Base-by-base conservation (phyloP, 2,329 filamentous ascomycete genomes). In the Penicillium thymicola region DNA sequence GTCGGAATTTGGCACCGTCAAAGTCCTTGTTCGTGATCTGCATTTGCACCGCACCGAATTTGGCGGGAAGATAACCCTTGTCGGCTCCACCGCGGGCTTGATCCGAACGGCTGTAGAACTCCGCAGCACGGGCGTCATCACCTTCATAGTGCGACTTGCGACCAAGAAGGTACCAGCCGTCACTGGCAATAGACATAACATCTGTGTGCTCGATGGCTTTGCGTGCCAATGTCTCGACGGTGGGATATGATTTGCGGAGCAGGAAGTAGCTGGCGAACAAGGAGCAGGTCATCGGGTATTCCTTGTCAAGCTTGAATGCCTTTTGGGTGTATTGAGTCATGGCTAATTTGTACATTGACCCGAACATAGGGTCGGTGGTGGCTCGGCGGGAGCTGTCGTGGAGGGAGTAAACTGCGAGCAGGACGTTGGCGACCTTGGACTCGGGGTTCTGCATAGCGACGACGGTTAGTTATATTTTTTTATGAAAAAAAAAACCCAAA, bases 121-220 rank as follows among this genome's bases (percentile, higher is more conserved):
- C 90, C 21, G 83, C 85, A 2, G 94, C 93, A 55, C 86, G 87
- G 21, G 87, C 81, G 7, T 85, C 76, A 56, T 97, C 87, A 41
- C 89, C 88, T 56, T 86, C 84, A 64, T 91, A 90, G 70, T 99
- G 94, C 61, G 93, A 90, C 72, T 96, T 97, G 59, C 92, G 84
- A 28, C 92, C 94, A 40, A 97, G 84, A 9, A 97, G 78, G 75
- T 97, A 99, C 92, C 93, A 97, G 36, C 94, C 95, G 71, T 99
- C 95, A 75, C 93, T 96, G 25, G 93, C 93, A 72, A 97, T 91
- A 4, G 92, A 90, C 72, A 96, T 96, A 65, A 97, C 90, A 70
- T 99, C 94, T 2, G 94, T 97, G 67, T 90, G 88, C 69, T 97
- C 91, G 60, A 99, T 97, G 7, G 94, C 92, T 72, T 94, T 94